Evolutionary conservation across 768 basidiomycete genomes (phyloP).

Genomic region (Suillus weaverae): DNA sequence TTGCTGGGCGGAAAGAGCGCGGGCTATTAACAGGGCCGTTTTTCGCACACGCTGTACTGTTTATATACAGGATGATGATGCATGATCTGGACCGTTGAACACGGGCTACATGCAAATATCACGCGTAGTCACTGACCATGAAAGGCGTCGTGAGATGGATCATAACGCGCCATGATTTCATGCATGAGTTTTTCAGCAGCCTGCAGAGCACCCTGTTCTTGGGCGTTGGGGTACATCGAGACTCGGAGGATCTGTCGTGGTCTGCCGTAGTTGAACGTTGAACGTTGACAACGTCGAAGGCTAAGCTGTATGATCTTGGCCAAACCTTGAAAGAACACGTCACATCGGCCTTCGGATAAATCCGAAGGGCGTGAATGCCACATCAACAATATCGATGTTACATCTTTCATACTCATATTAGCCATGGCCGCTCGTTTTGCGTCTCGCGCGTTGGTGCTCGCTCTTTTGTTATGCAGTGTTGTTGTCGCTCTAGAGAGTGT

Average conservation of each 20-base stretch:
- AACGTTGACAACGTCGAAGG: neutral
- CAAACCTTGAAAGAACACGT: slow-evolving; percentile 2
- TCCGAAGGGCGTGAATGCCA: slow-evolving; percentile 10
- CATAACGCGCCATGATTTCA: slow-evolving; percentile 73
- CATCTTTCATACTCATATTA: slow-evolving; percentile 8
- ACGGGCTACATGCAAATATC: neutral
- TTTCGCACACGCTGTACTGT: slow-evolving; percentile 81
- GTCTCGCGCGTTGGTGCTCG: slow-evolving; percentile 34
- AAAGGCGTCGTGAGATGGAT: slow-evolving; percentile 77
- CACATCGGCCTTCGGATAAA: slow-evolving; percentile 24
- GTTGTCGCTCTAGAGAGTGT: slow-evolving; percentile 21
- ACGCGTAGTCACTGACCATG: slow-evolving; percentile 55
- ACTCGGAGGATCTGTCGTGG: neutral
- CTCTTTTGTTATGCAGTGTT: slow-evolving; percentile 41
- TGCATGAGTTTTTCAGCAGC: slow-evolving; percentile 71
- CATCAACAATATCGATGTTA: neutral
- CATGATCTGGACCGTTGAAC: slow-evolving; percentile 1
- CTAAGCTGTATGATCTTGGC: neutral
- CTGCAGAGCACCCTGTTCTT: slow-evolving; percentile 52
- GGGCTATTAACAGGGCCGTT: slow-evolving; percentile 71
- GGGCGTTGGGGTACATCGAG: slow-evolving; percentile 49
- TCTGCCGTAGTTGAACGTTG: neutral
- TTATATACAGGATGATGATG: neutral
- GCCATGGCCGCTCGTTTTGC: slow-evolving; percentile 21
- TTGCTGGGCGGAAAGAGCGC: slow-evolving; percentile 38